Evolutionary conservation across 352 stramenopile species (phyloP).

Genomic region (Pythium diclinum): DNA sequence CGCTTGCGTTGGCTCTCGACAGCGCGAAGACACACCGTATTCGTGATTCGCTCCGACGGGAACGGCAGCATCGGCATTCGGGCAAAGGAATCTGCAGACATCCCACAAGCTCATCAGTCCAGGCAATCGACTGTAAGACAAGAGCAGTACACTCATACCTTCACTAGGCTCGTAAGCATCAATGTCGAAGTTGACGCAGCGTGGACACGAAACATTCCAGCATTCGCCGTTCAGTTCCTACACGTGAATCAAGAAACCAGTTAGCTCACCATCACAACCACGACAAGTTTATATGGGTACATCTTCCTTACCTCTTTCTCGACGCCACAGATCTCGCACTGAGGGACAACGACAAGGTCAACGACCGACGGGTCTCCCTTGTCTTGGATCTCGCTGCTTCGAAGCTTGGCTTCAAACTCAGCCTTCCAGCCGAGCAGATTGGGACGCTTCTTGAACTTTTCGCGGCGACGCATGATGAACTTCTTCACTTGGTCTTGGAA

Average conservation of each 20-base stretch:
- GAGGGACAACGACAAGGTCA: conserved; percentile 65
- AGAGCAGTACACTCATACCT: too few species aligned
- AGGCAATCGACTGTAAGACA: background rate
- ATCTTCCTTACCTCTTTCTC: conserved; percentile 76
- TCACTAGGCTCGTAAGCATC: conserved; percentile 41
- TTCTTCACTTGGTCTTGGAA: conserved; percentile 87
- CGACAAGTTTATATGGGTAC: background rate
- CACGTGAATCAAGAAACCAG: background rate
- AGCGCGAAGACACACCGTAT: conserved; percentile 33
- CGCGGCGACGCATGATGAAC: conserved; percentile 75
- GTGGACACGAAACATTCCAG: conserved; percentile 75
- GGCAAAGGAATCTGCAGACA: conserved; percentile 36
- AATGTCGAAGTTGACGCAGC: conserved; percentile 66
- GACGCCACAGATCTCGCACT: conserved; percentile 77
- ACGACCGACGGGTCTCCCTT: conserved; percentile 51
- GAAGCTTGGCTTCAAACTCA: conserved; percentile 59
- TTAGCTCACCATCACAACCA: background rate
- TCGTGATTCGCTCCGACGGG: conserved; percentile 50
- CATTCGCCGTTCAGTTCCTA: conserved; percentile 64
- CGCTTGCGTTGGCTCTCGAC: conserved; percentile 49
- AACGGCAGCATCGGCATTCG: conserved; percentile 57
- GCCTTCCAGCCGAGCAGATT: conserved; percentile 79
- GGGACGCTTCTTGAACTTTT: conserved; percentile 84
- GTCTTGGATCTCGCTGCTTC: conserved; percentile 54
- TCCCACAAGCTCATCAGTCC: background rate